Percentiles rank a stretch among this genome's conserved stretches.
phyloP scores from a whole-genome alignment of 2,329 filamentous ascomycete species.

The Cordyceps militaris region DNA sequence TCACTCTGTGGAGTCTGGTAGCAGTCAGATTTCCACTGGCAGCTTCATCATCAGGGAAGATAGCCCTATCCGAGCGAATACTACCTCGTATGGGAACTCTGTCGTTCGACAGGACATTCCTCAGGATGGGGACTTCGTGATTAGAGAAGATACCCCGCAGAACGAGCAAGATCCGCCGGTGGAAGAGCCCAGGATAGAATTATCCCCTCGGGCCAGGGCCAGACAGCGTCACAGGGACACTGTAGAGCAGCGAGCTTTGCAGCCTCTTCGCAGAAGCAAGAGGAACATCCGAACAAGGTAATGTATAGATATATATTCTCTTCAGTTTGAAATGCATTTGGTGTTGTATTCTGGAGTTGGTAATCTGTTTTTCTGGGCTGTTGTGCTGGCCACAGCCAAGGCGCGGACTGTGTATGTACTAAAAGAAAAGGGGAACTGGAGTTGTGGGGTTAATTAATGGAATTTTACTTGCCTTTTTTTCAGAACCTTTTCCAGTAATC shows the following conservation, averaged over 20 bases:
- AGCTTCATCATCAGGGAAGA: background rate
- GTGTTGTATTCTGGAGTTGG: background rate
- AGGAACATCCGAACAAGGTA: background rate
- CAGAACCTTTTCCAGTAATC: too few species aligned
- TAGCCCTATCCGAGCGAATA: too few species aligned
- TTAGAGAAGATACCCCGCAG: background rate
- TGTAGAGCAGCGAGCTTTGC: background rate
- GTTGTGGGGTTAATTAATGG: background rate
- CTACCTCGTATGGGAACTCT: too few species aligned
- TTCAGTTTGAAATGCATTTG: background rate
- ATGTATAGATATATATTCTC: background rate
- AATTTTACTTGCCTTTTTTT: background rate
- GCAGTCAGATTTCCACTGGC: background rate
- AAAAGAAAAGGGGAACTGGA: background rate
- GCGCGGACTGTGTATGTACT: too few species aligned
- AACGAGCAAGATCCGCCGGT: background rate
- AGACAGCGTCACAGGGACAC: background rate
- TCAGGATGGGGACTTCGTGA: background rate
- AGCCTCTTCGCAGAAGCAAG: slow-evolving; percentile 3
- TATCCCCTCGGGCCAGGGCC: background rate
- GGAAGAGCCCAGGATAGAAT: background rate
- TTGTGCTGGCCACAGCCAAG: too few species aligned
- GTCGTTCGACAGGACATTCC: background rate
- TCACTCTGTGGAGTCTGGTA: background rate
- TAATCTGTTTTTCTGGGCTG: background rate